Evolutionary conservation across 257 asterid species (phyloP).

Genomic region (Marsdenia floribunda): DNA sequence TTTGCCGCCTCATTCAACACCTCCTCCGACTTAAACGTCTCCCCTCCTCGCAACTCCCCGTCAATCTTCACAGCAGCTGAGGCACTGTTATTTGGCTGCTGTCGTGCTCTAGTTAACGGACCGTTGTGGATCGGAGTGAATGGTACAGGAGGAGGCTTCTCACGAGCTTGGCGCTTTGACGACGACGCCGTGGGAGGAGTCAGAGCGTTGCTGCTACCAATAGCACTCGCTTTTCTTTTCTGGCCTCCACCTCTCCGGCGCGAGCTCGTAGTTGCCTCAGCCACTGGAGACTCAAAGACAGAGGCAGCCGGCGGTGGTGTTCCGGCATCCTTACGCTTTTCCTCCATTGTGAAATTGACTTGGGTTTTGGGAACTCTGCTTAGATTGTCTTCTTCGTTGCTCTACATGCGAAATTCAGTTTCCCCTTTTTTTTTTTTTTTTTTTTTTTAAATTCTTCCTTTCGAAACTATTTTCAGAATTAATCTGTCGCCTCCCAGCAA

Average conservation of each 20-base stretch:
- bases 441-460: neutral
- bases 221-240: slow-evolving; percentile 70
- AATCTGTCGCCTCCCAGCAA: neutral
- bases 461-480: neutral
- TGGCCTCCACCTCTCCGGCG: slow-evolving; percentile 76
- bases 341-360: slow-evolving; percentile 55
- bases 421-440: neutral
- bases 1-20: slow-evolving; percentile 34
- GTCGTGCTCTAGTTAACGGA: slow-evolving; percentile 86
- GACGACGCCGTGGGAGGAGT: slow-evolving; percentile 43
- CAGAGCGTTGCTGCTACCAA: slow-evolving; percentile 54
- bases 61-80: slow-evolving; percentile 26
- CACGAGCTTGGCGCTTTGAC: slow-evolving; percentile 87
- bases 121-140: slow-evolving; percentile 90
- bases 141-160: slow-evolving; percentile 58
- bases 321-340: slow-evolving; percentile 60
- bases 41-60: slow-evolving; percentile 32
- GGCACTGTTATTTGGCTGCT: slow-evolving; percentile 55
- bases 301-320: slow-evolving; percentile 44
- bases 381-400: slow-evolving; percentile 11
- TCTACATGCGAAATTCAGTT: neutral
- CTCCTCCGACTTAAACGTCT: slow-evolving; percentile 42
- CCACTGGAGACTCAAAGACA: slow-evolving; percentile 26
- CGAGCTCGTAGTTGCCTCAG: slow-evolving; percentile 60
- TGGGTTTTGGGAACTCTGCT: slow-evolving; percentile 9